Evolutionary conservation across 495 filamentous ascomycete species (phyloP), one percentile per base, ranked within the genome.

Genomic region (Viridothelium virens): DNA sequence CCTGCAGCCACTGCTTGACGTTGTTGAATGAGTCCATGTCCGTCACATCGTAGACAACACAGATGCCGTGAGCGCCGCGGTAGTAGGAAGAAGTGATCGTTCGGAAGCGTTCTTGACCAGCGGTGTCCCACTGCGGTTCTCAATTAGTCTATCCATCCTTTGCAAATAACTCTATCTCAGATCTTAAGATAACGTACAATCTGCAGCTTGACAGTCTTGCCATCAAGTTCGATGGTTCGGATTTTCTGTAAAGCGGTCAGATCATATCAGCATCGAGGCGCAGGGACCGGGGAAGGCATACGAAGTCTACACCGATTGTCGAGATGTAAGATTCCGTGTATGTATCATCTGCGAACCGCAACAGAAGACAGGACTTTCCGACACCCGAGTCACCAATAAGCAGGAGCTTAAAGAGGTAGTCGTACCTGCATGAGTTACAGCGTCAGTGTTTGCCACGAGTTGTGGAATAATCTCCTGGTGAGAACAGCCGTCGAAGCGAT

Each of bases 11-110:
- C 83, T 97, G 95, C 89, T 97, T 97, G 72, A 98, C 95, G 81
- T 97, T 97, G 86, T 97, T 97, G 91, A 97, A 98, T 53, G 90
- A 95, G 79, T 97, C 95, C 95, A 97, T 97, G 77, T 98, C 95
- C 53, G 94, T 98, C 75, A 98, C 95, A 86, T 98, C 94, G 83
- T 97, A 98, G 75, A 98, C 94, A 64, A 98, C 94, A 79, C 94
- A 98, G 81, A 98, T 98, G 72, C 94, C 94, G 78, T 98, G 95
- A 71, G 94, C 94, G 70, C 88, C 94, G 75, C 94, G 90, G 83
- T 98, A 98, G 86, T 98, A 98, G 64, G 95, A 97, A 31, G 93
- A 97, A 64, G 95, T 97, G 82, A 98, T 98, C 69, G 94, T 98
- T 76, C 95, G 89, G 91, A 98, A 98, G 70, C 94, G 91, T 79